Evolutionary conservation across 2,329 filamentous ascomycete species (phyloP), one percentile per base, ranked within the genome.

Genomic region (Phoma sp.): DNA sequence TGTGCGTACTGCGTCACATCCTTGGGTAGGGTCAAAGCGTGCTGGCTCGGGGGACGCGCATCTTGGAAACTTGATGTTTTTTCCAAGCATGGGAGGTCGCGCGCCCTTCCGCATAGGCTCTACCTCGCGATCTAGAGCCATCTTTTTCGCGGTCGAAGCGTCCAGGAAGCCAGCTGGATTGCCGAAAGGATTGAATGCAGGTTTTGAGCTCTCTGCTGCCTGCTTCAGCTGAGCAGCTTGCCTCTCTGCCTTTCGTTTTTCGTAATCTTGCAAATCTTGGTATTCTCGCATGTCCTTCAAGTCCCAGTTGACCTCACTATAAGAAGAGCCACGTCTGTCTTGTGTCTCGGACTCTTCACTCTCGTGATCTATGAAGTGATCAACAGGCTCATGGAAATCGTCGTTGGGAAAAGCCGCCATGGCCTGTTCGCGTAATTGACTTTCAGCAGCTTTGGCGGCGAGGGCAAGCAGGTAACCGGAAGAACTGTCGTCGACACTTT

Each of bases 21-120:
- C 75, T 69, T 92, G 89, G 51, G 90, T 88, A 0, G 90, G 87
- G 70, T 96, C 92, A 67, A 96, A 89, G 67, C 91, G 88, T 15
- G 92, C 96, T 50, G 88, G 85, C 73, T 94, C 88, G 6, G 94
- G 94, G 24, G 93, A 96, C 9, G 84, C 82, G 71, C 92, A 96
- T 71, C 84, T 85, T 31, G 92, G 90, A 72, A 97, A 96, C 24
- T 82, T 80, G 50, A 98, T 84, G 63, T 96, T 90, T 53, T 81
- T 79, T 51, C 94, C 94, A 10, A 96, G 85, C 92, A 98, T 96
- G 9, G 94, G 94, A 36, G 94, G 94, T 37, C 82, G 84, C 24
- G 83, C 82, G 38, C 80, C 79, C 57, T 86, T 87, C 21, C 81
- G 81, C 78, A 86, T 84, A 24, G 81, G 79, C 57, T 81, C 77